Base-by-base conservation (phyloP, 1,284 basidiomycete species). In the Ganoderma sinense region DNA sequence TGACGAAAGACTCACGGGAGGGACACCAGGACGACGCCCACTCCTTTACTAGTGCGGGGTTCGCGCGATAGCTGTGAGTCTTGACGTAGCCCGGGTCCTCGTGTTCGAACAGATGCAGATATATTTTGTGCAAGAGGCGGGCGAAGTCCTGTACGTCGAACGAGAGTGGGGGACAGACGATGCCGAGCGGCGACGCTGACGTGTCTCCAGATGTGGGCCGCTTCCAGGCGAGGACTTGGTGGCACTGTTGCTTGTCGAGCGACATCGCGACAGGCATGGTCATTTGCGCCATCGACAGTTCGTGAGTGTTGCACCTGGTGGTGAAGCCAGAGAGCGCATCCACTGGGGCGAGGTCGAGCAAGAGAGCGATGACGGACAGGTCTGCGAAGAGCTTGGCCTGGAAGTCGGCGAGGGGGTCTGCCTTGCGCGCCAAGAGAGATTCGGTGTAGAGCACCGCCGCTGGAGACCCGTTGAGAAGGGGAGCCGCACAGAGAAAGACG, bases 171-270 rank as follows among this genome's bases (percentile, higher is more conserved):
- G n/a, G 51, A 62, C 1, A 40, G 29, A 20, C 56, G 65, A 10
- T 39, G 58, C 33, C 20, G 4, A 26, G 29, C 16, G 23, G 40
- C 66, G 14, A 72, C 41, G 11, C 51, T 61, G n/a, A 68, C 43
- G 13, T 70, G 65, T 83, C 82, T 8, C 78, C 79, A 11, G 77
- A 75, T 0, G 70, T 55, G 2, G 78, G 78, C 7, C 67, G 71
- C 69, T 83, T 86, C 87, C 87, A 88, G 1, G 82, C 79, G 4
- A 83, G 78, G 20, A 77, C 77, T 69, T 86, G 82, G 58, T 85
- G 83, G 61, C 80, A 84, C 67, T 86, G 85, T 20, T n/a, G n/a
- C 20, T n/a, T n/a, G 31, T 45, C 51, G 29, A n/a, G 20, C 2
- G 29, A 13, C 5, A 6, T 36, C 7, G 33, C 5, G 16, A 13